phyloP scores from a whole-genome alignment of 2,329 filamentous ascomycete species.

The Aspergillus bombycis region DNA sequence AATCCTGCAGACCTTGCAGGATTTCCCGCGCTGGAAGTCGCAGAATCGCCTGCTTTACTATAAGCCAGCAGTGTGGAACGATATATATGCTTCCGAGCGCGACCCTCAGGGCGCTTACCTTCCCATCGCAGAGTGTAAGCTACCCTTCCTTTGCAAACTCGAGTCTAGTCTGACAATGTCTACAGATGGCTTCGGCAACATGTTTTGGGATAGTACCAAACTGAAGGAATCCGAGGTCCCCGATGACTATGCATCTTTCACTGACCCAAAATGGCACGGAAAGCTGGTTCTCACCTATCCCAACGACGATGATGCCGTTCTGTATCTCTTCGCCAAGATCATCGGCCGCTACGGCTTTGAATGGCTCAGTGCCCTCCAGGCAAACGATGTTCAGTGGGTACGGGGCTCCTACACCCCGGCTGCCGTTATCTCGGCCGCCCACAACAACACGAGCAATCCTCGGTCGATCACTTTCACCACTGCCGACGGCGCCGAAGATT shows the following conservation, averaged over 20 bases:
- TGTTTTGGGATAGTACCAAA: not conserved
- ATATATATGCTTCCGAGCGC: not conserved
- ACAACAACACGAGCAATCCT: not conserved
- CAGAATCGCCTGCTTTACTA: not conserved
- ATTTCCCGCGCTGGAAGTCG: constrained; percentile 1
- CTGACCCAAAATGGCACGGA: not conserved
- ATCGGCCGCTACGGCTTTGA: not conserved
- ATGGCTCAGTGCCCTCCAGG: not conserved
- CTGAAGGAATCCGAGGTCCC: not conserved
- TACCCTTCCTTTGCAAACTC: too few species aligned
- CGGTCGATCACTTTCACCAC: not conserved
- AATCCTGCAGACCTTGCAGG: not conserved
- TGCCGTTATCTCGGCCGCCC: not conserved
- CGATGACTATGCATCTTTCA: not conserved
- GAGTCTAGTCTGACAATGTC: not conserved
- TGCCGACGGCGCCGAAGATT: not conserved
- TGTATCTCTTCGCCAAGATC: not conserved
- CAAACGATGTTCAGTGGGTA: constrained; percentile 2
- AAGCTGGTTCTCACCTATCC: constrained; percentile 3
- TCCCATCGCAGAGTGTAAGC: not conserved
- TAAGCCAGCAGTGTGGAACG: not conserved
- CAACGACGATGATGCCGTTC: not conserved
- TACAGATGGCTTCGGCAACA: not conserved
- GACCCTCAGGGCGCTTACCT: not conserved
- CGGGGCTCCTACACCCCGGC: not conserved